A percentile compares a stretch with the other conserved stretches of the same genome.
phyloP scores from a whole-genome alignment of 768 basidiomycete species.

The Boletus coccyginus region DNA sequence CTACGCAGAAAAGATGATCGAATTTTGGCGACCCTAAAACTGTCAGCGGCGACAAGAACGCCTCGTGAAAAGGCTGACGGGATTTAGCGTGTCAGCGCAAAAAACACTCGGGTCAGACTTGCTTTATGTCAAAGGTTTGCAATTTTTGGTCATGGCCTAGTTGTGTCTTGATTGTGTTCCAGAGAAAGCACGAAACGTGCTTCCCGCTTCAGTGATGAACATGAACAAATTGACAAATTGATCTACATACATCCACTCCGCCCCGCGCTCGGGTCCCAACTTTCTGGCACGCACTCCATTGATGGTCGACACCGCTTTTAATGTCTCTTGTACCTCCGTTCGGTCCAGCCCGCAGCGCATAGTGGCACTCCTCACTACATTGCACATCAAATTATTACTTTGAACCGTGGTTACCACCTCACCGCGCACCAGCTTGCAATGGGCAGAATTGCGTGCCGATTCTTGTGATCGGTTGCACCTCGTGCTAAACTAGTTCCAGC shows the following conservation, averaged over 20 bases:
- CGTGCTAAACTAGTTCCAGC: constrained; percentile 34
- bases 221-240: constrained; percentile 3
- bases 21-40: constrained; percentile 30
- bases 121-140: constrained; percentile 28
- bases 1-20: neutral
- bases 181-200: neutral
- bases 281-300: constrained; percentile 10
- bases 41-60: constrained; percentile 27
- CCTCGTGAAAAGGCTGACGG: constrained; percentile 13
- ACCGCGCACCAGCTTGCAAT: constrained; percentile 6
- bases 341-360: neutral
- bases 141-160: constrained; percentile 9
- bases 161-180: constrained; percentile 5
- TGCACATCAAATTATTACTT: constrained; percentile 16
- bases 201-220: constrained; percentile 5
- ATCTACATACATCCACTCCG: constrained; percentile 22
- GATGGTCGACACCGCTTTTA: constrained; percentile 10
- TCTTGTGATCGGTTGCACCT: constrained; percentile 29
- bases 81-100: constrained; percentile 15
- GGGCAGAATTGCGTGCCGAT: constrained; percentile 13
- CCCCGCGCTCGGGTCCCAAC: constrained; percentile 12
- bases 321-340: constrained; percentile 7
- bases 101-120: neutral
- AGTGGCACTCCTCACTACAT: constrained; percentile 6
- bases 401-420: constrained; percentile 1